These are phyloP conservation scores for Raphanus sativus DNA, from an alignment of 345 rosid species.

Conservation along the genomic window DNA sequence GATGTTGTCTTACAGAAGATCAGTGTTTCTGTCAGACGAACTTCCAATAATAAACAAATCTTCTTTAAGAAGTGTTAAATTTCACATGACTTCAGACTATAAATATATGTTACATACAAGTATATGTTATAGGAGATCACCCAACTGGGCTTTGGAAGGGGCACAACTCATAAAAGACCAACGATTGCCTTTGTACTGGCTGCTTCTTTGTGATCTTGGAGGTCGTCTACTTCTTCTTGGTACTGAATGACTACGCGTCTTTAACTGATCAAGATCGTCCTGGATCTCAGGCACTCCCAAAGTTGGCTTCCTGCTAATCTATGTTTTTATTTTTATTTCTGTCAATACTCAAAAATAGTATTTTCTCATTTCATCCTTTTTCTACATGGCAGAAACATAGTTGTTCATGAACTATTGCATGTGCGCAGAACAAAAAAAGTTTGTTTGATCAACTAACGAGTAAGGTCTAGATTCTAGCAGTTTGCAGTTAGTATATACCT, in stretches of 20 bases:
- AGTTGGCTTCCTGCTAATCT: conserved; percentile 41
- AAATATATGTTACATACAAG: neutral
- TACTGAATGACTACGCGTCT: neutral
- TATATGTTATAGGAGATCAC: conserved; percentile 15
- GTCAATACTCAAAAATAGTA: conserved; percentile 39
- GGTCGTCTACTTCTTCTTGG: conserved; percentile 23
- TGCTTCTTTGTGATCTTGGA: conserved; percentile 18
- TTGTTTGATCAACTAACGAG: neutral
- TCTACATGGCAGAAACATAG: conserved; percentile 32
- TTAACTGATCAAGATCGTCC: neutral
- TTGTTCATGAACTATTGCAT: conserved; percentile 24
- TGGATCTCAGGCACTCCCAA: conserved; percentile 30
- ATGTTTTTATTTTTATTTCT: conserved; percentile 36
- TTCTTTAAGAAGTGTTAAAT: neutral
- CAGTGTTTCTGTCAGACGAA: neutral
- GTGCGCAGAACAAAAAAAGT: neutral
- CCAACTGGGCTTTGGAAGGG: conserved; percentile 15
- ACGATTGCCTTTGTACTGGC: conserved; percentile 27
- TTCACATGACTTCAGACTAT: neutral
- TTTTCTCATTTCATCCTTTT: conserved; percentile 28
- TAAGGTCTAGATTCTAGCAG: neutral
- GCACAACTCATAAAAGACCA: conserved; percentile 52
- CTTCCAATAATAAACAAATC: neutral
- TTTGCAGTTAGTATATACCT: neutral
- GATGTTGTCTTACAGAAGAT: neutral